Conservation (phyloP, 176 grass and related monocot species). For the Raddia guianensis region DNA sequence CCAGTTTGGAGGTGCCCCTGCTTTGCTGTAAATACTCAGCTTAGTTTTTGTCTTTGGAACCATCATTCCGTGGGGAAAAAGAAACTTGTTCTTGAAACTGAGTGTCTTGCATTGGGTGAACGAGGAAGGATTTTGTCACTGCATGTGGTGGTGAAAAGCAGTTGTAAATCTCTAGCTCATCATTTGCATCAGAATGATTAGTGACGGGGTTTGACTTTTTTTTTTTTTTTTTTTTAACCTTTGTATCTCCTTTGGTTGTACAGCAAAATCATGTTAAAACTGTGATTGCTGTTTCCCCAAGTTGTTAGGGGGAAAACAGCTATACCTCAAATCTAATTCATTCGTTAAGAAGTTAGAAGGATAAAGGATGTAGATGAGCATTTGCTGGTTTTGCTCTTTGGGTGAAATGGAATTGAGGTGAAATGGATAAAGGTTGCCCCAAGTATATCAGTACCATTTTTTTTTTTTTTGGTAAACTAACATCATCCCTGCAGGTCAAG, state of each 20-base stretch:
- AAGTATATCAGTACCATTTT: background rate
- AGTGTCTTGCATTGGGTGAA: slow-evolving; percentile 39
- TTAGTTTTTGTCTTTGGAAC: slow-evolving; percentile 38
- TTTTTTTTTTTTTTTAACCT: too few relatives aligned
- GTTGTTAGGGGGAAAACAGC: slow-evolving; percentile 41
- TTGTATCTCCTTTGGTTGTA: slow-evolving; percentile 49
- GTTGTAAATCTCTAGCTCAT: slow-evolving; percentile 46
- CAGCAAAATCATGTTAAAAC: slow-evolving; percentile 50
- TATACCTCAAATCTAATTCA: slow-evolving; percentile 52
- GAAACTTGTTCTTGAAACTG: slow-evolving; percentile 9
- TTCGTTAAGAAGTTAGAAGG: slow-evolving; percentile 45
- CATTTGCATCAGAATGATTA: slow-evolving; percentile 36
- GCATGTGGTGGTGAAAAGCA: slow-evolving; percentile 41
- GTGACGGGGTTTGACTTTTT: slow-evolving; percentile 32
- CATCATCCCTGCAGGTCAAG: background rate
- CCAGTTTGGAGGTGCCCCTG: slow-evolving; percentile 37
- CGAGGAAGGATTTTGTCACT: slow-evolving; percentile 42
- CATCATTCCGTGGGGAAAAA: slow-evolving; percentile 12
- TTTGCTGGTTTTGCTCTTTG: slow-evolving; percentile 39
- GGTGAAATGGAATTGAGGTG: background rate
- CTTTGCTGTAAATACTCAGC: slow-evolving; percentile 57
- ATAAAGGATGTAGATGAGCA: slow-evolving; percentile 50
- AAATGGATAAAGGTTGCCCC: background rate
- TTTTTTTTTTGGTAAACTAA: background rate
- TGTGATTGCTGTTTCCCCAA: slow-evolving; percentile 50